Evolutionary conservation across 805 yeast genomes (phyloP).

Genomic region (Nakazawaea holstii): DNA sequence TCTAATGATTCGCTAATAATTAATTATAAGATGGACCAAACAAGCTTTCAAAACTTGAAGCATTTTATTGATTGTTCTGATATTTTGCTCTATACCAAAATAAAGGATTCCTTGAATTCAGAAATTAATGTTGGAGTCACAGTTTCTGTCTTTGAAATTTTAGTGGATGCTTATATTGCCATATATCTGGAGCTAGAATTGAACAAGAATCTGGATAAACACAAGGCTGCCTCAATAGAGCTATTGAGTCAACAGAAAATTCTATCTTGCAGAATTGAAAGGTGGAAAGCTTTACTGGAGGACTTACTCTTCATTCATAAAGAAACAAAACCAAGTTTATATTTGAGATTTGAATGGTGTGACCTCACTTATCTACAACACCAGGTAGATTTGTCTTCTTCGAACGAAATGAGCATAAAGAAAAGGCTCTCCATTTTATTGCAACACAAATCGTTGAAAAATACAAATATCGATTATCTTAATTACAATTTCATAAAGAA

Average conservation of each 20-base stretch:
- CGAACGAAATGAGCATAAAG: constrained; percentile 9
- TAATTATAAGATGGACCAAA: constrained; percentile 16
- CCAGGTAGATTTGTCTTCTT: constrained; percentile 1
- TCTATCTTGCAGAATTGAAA: constrained; percentile 35
- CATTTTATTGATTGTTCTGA: constrained; percentile 23
- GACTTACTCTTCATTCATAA: constrained; percentile 16
- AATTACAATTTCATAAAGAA: constrained; percentile 59
- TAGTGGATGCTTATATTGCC: constrained; percentile 36
- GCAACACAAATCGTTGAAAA: neutral
- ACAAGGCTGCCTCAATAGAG: constrained; percentile 19
- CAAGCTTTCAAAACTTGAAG: constrained; percentile 17
- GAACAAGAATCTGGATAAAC: constrained; percentile 15
- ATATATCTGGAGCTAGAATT: constrained; percentile 20
- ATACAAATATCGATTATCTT: constrained; percentile 36
- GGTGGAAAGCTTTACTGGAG: constrained; percentile 42
- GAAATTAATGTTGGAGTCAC: constrained; percentile 18
- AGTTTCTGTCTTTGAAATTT: constrained; percentile 36
- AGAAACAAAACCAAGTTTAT: neutral
- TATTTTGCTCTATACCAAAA: constrained; percentile 16
- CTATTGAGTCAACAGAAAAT: constrained; percentile 32
- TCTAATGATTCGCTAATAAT: constrained; percentile 18
- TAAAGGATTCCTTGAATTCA: constrained; percentile 3
- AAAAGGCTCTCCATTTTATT: constrained; percentile 7
- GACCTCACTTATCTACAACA: constrained; percentile 19
- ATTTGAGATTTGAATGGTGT: constrained; percentile 30